A percentile compares a stretch with the other conserved stretches of the same genome.
phyloP scores from a whole-genome alignment of 108 stramenopile species.

The Cyclotella cryptica region DNA sequence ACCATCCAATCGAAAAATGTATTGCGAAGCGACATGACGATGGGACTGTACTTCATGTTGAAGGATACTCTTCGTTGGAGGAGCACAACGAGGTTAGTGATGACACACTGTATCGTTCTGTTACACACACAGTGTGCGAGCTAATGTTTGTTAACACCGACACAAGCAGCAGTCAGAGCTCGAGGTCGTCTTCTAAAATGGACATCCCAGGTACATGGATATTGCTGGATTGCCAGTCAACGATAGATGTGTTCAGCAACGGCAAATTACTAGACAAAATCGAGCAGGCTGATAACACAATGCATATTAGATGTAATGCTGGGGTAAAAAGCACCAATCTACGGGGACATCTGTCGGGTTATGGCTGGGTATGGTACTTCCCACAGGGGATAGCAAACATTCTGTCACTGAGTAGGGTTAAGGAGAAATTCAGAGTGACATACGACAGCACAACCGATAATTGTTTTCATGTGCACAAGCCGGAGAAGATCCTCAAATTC shows the following conservation, averaged over 20 bases:
- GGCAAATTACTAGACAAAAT: conserved; percentile 28
- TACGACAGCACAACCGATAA: too few relatives aligned
- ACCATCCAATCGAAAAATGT: neutral
- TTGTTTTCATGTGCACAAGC: too few relatives aligned
- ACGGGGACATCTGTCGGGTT: conserved; percentile 32
- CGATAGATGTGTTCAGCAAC: conserved; percentile 53
- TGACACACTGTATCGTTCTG: too few relatives aligned
- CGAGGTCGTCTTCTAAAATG: neutral
- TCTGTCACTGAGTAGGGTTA: conserved; percentile 36
- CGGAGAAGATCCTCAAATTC: conserved; percentile 10
- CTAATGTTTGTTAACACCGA: neutral
- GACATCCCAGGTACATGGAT: conserved; percentile 32
- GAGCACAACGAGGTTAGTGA: too few relatives aligned
- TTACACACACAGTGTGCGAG: neutral
- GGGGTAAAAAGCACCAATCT: conserved; percentile 1
- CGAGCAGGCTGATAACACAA: neutral
- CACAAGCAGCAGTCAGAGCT: neutral
- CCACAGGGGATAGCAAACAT: conserved; percentile 57
- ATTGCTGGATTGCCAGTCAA: conserved; percentile 53
- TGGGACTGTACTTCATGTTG: neutral
- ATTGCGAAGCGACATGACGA: neutral
- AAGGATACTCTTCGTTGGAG: neutral
- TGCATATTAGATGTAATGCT: conserved; percentile 33
- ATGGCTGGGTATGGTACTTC: conserved; percentile 58
- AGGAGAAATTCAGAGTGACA: neutral